A percentile compares a stretch with the other conserved stretches of the same genome.
Conservation (phyloP, 768 basidiomycete genomes). For the Phylloporus sp. region DNA sequence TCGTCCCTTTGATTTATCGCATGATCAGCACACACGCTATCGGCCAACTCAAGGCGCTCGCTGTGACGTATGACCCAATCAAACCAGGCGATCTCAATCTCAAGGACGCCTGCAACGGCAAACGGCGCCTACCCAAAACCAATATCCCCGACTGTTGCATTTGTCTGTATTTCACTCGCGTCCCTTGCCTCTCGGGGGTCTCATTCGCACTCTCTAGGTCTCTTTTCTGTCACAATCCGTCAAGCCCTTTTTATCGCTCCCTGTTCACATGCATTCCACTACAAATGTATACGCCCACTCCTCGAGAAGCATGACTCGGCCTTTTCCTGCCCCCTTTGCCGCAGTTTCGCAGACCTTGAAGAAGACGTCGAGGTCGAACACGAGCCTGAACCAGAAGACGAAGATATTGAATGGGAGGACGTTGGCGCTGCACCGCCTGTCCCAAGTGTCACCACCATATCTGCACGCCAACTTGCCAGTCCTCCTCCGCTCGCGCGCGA, state of each 20-base stretch:
- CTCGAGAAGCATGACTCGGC: slow-evolving; percentile 86
- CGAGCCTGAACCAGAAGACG: slow-evolving; percentile 30
- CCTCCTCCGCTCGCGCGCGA: slow-evolving; percentile 25
- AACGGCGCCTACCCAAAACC: slow-evolving; percentile 32
- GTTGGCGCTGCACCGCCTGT: neutral
- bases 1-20: neutral
- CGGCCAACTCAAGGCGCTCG: slow-evolving; percentile 75
- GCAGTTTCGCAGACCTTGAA: slow-evolving; percentile 92
- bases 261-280: slow-evolving; percentile 94
- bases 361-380: slow-evolving; percentile 84
- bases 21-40: slow-evolving; percentile 60
- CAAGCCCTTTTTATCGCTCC: slow-evolving; percentile 98
- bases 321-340: slow-evolving; percentile 92
- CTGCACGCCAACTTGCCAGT: slow-evolving; percentile 17
- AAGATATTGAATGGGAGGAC: slow-evolving; percentile 26
- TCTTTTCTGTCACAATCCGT: slow-evolving; percentile 87
- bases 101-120: slow-evolving; percentile 19
- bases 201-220: slow-evolving; percentile 34
- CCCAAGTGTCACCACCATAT: neutral
- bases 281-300: slow-evolving; percentile 94
- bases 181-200: neutral
- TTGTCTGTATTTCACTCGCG: slow-evolving; percentile 48
- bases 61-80: slow-evolving; percentile 34
- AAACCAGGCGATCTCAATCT: slow-evolving; percentile 9
- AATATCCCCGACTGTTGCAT: slow-evolving; percentile 87